Base-by-base conservation (phyloP, 768 basidiomycete species). In the Boletus barrowsii region DNA sequence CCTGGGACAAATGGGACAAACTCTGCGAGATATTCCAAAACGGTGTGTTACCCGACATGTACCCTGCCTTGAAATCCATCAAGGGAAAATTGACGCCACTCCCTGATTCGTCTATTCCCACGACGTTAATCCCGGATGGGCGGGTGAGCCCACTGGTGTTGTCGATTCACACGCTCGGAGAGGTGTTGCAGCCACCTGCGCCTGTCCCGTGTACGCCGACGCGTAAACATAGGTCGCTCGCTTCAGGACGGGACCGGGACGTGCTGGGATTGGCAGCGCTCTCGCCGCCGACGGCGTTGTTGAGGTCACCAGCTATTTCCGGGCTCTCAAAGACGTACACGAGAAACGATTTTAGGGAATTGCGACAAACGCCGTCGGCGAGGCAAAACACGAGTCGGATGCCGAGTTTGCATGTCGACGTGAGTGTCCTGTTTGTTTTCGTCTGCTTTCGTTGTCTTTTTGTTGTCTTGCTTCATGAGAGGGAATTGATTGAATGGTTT, bases 321-420 rank as follows among this genome's bases (percentile, higher is more conserved):
- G 88, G 87, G 17, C 76, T 93, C 26, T 92, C 91, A 11, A 93
- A 92, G 72, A 91, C 80, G 56, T 93, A 93, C 59, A 68, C 67
- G 20, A 87, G 81, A 65, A 91, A 93, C 61, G 90, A 93, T 68
- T 93, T 93, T 62, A 78, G 91, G 49, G 81, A 88, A 64, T 73
- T 90, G 59, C 75, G 90, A 46, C 84, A 86, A 68, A 72, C 75
- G 40, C 79, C 88, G 32, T 79, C 82, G 10, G 81, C 86, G 58
- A 81, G 88, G 62, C 81, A 90, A 67, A 93, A 93, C 63, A 93
- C 90, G 51, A 93, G 90, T 71, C 77, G 91, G 62, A 75, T 93
- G 42, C 91, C 91, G 10, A 93, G 91, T 70, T 86, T 84, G 76
- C 91, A 93, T 71, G 90, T 85, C 50, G 83, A 85, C 66, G 83